Base-by-base conservation (phyloP, 1,284 basidiomycete species). In the Taiwanofungus camphoratus region DNA sequence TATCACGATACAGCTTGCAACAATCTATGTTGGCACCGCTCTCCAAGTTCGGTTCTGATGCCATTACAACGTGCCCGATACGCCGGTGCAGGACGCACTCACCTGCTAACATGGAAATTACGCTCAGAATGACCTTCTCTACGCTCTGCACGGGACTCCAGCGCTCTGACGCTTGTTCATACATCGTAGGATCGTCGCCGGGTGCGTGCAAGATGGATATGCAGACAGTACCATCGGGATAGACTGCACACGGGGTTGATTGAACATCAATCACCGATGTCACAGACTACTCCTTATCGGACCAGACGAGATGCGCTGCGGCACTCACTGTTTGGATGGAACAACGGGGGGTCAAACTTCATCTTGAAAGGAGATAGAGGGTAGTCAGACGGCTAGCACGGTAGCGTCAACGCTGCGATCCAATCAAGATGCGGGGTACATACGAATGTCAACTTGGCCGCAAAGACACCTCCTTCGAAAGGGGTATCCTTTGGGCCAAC, bases 111-210 rank as follows among this genome's bases (percentile, higher is more conserved):
- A 99, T 98, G 43, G 91, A 95, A 53, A 99, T 84, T 16, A 99
- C 95, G 54, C 90, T 93, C 5, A 99, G 72, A 42, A 94, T 77
- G 48, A 99, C 96, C 64, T 96, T 97, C 69, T 99, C 91, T 33
- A 99, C 92, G 58, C 87, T 90, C 67, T 96, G 92, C 0, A 99
- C 94, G 13, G 96, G 96, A 47, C 90, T 94, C 96, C 96, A 99
- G 32, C 96, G 80, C 63, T 99, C 96, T 20, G 88, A 92, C 0
- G 95, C 93, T 49, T 87, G 82, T 63, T 99, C 96, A 56, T 90
- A 90, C 77, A 86, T 85, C 46, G 81, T 85, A 19, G 87, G 87
- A 56, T 90, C 96, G 62, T 99, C 96, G 7, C 96, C 96, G 0
- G 96, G 94, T 0, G 92, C 90, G 62, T 99, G 96, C 27, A 99